A percentile compares a stretch with the other conserved stretches of the same genome.
Conservation (phyloP, 2,329 filamentous ascomycete species). For the Epichloe sp. region DNA sequence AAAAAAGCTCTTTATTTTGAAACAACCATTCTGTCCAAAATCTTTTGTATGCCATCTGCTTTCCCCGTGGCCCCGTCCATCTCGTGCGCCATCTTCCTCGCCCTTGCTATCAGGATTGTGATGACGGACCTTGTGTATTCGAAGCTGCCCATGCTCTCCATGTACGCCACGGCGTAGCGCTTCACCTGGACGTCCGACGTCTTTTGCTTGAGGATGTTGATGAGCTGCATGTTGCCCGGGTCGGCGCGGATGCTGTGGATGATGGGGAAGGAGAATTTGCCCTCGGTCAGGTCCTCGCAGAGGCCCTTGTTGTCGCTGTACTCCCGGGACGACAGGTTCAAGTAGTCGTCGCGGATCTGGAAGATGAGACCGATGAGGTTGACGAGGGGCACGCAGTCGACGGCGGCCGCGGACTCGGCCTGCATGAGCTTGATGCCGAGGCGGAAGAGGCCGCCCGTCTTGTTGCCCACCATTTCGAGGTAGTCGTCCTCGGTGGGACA, state of each 20-base stretch:
- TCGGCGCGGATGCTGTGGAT: conserved; percentile 82
- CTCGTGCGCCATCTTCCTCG: conserved; percentile 47
- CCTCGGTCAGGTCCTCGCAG: conserved; percentile 90
- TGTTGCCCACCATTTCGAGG: conserved; percentile 87
- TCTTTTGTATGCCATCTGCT: conserved; percentile 46
- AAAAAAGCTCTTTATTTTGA: not conserved
- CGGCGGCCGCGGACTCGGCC: conserved; percentile 44
- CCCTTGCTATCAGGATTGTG: conserved; percentile 48
- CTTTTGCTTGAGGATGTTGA: conserved; percentile 84
- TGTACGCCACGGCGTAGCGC: conserved; percentile 77
- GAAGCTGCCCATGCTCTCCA: conserved; percentile 84
- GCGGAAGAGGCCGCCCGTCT: conserved; percentile 78
- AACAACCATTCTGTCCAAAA: conserved; percentile 52
- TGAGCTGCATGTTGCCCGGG: conserved; percentile 60
- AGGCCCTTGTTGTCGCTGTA: conserved; percentile 87
- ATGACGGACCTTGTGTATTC: conserved; percentile 66
- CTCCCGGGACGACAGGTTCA: conserved; percentile 62
- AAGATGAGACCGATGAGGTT: conserved; percentile 77
- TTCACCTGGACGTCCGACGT: conserved; percentile 80
- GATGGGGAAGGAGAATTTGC: conserved; percentile 92
- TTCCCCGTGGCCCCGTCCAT: conserved; percentile 49
- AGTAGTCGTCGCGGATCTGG: conserved; percentile 88
- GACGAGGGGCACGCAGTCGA: conserved; percentile 71
- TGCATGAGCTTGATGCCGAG: conserved; percentile 83
- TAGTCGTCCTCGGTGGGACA: conserved; percentile 82